A percentile compares a stretch with the other conserved stretches of the same genome.
Conservation (phyloP, 305 asterid genomes). For the Striga hermonthica region DNA sequence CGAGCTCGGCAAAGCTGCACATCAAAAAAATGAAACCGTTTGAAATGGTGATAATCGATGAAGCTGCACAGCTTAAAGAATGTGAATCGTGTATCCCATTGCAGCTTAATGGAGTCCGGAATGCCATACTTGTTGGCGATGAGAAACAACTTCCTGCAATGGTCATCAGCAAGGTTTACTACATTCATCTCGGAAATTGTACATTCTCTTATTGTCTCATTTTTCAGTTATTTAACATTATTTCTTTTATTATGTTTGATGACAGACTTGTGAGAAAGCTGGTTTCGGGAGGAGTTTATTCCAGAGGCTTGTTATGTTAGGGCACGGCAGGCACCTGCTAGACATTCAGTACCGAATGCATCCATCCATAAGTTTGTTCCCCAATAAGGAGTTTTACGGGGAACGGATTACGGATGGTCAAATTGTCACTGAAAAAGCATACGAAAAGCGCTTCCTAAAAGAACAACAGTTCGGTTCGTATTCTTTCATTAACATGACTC, state of each 20-base stretch:
- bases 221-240: neutral
- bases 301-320: slow-evolving; percentile 58
- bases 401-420: slow-evolving; percentile 52
- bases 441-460: slow-evolving; percentile 38
- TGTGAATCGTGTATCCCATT: slow-evolving; percentile 65
- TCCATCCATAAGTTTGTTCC: slow-evolving; percentile 64
- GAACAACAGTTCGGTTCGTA: slow-evolving; percentile 68
- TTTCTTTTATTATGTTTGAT: neutral
- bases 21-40: slow-evolving; percentile 30
- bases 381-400: slow-evolving; percentile 52
- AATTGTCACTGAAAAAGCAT: slow-evolving; percentile 37
- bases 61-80: slow-evolving; percentile 74
- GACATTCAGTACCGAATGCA: slow-evolving; percentile 73
- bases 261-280: slow-evolving; percentile 49
- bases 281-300: slow-evolving; percentile 76
- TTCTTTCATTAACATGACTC: slow-evolving; percentile 55
- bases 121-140: slow-evolving; percentile 65
- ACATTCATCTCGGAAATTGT: neutral
- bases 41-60: slow-evolving; percentile 51
- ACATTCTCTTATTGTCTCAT: neutral
- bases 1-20: slow-evolving; percentile 44
- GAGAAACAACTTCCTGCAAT: slow-evolving; percentile 64
- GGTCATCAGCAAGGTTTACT: slow-evolving; percentile 61
- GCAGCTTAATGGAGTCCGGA: slow-evolving; percentile 45
- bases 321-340: slow-evolving; percentile 54